phyloP scores from a whole-genome alignment of 257 asterid genomes.

The Buddleja alternifolia region DNA sequence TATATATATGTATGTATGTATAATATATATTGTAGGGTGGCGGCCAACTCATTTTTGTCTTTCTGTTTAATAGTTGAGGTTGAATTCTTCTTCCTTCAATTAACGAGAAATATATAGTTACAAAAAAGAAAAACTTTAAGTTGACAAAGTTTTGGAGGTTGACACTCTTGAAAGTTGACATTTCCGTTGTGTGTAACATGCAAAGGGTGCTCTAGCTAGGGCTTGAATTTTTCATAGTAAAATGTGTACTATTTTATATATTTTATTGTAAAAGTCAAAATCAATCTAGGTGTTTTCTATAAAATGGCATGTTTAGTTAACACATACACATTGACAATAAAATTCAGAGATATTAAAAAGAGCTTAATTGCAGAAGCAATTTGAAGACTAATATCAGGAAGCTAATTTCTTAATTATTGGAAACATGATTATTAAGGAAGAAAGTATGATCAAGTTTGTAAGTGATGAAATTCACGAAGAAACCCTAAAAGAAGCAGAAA shows the following conservation, averaged over 20 bases:
- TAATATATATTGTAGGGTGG: constrained; percentile 1
- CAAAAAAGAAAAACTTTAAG: background rate
- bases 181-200: constrained; percentile 43
- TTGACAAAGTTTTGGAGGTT: constrained; percentile 27
- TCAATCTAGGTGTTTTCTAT: constrained; percentile 20
- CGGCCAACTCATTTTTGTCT: constrained; percentile 18
- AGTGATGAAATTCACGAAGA: constrained; percentile 17
- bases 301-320: constrained; percentile 24
- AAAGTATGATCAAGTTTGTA: background rate
- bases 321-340: background rate
- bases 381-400: background rate
- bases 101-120: background rate
- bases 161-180: constrained; percentile 49
- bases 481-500: constrained; percentile 13
- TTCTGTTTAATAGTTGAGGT: background rate
- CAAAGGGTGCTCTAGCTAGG: constrained; percentile 28
- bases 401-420: background rate
- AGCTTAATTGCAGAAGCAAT: background rate
- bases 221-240: constrained; percentile 9
- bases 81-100: constrained; percentile 4
- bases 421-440: constrained; percentile 18
- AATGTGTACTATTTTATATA: background rate
- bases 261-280: constrained; percentile 28
- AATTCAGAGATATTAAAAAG: background rate
- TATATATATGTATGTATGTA: too few species aligned